Conservation (phyloP, 352 stramenopile genomes). For the Globisporangium ultimum region DNA sequence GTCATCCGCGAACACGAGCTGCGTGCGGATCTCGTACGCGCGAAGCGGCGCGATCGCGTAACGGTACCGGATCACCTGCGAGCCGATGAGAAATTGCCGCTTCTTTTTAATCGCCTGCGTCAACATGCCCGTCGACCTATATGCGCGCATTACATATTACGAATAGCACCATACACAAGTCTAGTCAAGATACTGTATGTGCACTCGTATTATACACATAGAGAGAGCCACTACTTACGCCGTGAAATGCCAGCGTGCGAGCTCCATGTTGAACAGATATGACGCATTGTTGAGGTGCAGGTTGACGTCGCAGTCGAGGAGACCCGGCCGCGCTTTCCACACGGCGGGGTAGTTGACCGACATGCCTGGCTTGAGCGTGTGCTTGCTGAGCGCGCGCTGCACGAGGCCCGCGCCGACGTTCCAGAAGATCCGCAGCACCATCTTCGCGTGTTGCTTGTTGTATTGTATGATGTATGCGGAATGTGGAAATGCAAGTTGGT, state of each 20-base stretch:
- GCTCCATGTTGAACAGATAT: slow-evolving; percentile 83
- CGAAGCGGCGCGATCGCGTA: slow-evolving; percentile 50
- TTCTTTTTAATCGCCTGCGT: slow-evolving; percentile 57
- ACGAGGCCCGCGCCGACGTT: slow-evolving; percentile 57
- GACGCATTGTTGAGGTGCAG: slow-evolving; percentile 86
- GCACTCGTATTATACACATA: neutral
- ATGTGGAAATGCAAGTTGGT: neutral
- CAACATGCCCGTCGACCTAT: slow-evolving; percentile 46
- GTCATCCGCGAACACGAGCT: slow-evolving; percentile 54
- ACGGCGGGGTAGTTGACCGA: slow-evolving; percentile 62
- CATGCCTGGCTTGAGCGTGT: slow-evolving; percentile 41
- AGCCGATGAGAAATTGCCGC: slow-evolving; percentile 56
- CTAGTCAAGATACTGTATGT: too few species aligned
- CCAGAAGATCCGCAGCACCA: slow-evolving; percentile 73
- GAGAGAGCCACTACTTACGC: slow-evolving; percentile 34
- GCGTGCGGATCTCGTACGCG: slow-evolving; percentile 58
- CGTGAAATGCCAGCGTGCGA: slow-evolving; percentile 80
- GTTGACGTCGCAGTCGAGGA: slow-evolving; percentile 83
- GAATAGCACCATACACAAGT: neutral
- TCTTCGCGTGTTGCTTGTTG: slow-evolving; percentile 11
- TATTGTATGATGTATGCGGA: too few species aligned
- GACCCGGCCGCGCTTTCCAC: slow-evolving; percentile 56
- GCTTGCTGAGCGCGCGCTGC: slow-evolving; percentile 54
- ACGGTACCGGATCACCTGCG: slow-evolving; percentile 64
- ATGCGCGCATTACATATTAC: too few species aligned